Percentiles rank a stretch among this genome's conserved stretches.
Conservation (phyloP, 352 stramenopile genomes). For the Phytopythium mirpurense region DNA sequence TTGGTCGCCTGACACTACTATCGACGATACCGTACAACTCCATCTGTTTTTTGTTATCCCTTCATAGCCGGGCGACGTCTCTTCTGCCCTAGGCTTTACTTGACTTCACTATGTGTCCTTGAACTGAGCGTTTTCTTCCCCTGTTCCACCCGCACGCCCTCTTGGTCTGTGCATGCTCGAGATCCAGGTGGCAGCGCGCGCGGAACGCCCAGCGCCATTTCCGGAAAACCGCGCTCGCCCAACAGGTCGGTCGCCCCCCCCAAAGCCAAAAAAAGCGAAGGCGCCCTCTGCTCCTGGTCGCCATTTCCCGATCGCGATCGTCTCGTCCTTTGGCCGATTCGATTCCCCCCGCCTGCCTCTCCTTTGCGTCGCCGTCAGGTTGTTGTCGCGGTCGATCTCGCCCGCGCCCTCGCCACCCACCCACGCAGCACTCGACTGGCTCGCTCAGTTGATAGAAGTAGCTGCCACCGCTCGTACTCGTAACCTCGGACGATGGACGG, state of each 20-base stretch:
- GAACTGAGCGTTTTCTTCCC: not conserved
- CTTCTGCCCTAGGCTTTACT: not conserved
- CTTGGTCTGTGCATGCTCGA: not conserved
- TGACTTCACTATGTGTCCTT: not conserved
- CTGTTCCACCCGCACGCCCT: not conserved
- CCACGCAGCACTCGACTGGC: not conserved
- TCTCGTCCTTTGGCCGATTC: not conserved
- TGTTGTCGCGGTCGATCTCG: too few relatives aligned
- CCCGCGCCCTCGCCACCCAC: too few relatives aligned
- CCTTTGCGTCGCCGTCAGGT: too few relatives aligned
- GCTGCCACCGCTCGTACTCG: too few relatives aligned
- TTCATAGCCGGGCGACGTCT: not conserved
- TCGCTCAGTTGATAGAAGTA: not conserved
- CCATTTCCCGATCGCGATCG: not conserved
- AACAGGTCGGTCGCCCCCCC: not conserved
- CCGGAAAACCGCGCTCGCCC: not conserved
- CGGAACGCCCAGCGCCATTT: slow-evolving; percentile 4
- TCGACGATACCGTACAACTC: too few relatives aligned
- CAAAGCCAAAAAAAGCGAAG: not conserved
- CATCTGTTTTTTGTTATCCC: not conserved
- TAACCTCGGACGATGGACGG: too few relatives aligned
- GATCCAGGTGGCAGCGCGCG: slow-evolving; percentile 3
- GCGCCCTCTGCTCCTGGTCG: not conserved
- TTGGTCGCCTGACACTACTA: too few relatives aligned
- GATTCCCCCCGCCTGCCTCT: not conserved